A percentile compares a stretch with the other conserved stretches of the same genome.
phyloP scores from a whole-genome alignment of 2,329 filamentous ascomycete genomes.

The Zarea fungicola region DNA sequence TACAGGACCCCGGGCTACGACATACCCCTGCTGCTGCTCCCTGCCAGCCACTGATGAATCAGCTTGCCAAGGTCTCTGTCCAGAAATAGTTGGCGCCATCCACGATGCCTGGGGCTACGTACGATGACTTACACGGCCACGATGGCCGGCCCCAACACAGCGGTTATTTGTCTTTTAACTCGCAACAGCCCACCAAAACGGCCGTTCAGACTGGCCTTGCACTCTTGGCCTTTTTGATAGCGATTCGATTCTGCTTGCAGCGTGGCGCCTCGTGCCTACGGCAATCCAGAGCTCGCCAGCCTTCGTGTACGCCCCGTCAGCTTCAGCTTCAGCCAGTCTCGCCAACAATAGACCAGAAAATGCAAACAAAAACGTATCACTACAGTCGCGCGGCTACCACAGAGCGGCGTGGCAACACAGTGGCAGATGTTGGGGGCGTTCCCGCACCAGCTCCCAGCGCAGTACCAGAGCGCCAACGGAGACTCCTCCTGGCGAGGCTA shows the following conservation, averaged over 20 bases:
- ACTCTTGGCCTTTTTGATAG: conserved; percentile 8
- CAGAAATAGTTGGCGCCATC: conserved; percentile 9
- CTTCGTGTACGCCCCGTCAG: neutral
- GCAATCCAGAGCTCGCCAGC: conserved; percentile 15
- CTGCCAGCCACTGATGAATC: conserved; percentile 8
- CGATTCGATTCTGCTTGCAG: conserved; percentile 8
- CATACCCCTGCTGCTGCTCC: conserved; percentile 7
- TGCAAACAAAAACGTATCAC: conserved; percentile 22
- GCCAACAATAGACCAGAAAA: conserved; percentile 4
- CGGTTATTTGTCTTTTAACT: conserved; percentile 6
- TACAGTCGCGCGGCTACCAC: neutral
- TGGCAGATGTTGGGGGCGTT: neutral
- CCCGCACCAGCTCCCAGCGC: neutral
- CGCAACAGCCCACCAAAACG: conserved; percentile 5
- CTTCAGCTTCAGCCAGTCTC: neutral
- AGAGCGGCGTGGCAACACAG: neutral
- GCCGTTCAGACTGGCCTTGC: conserved; percentile 12
- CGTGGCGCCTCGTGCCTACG: conserved; percentile 5
- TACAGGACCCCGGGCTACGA: conserved; percentile 5
- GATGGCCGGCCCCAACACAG: neutral
- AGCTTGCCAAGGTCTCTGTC: neutral
- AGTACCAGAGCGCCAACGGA: conserved; percentile 14
- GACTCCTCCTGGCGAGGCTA: conserved; percentile 31
- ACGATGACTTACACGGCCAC: conserved; percentile 4
- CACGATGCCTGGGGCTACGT: conserved; percentile 3